Base-by-base conservation (phyloP, 1,284 basidiomycete genomes). In the Marasmius tenuissimus region DNA sequence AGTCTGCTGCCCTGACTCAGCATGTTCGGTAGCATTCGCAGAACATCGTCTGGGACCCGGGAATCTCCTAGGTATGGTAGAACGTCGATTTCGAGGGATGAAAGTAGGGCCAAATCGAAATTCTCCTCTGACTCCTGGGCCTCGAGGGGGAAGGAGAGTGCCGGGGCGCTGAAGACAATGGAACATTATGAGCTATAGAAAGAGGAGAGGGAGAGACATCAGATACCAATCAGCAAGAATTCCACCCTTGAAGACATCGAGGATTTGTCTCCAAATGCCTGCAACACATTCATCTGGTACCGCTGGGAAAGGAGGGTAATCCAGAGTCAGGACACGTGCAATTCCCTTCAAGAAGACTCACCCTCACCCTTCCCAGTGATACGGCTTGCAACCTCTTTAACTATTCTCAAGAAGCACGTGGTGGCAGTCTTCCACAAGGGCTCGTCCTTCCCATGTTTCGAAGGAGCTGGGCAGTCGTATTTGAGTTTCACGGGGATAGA, bases 401-500 rank as follows among this genome's bases (percentile, higher is more conserved):
- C 86, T 56, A 91, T 81, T 14, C 78, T 78, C 66, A 93, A 75
- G 72, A 93, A 91, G 68, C 81, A 85, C 4, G 80, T 85, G 10
- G 91, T 90, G 2, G 94, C 94, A 0, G 93, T 95, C 75, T 94
- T 95, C 96, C 95, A 97, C 8, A 97, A 75, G 0, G 94, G 93
- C n/a, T 73, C 76, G 70, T 94, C 94, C 58, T 91, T 87, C 1
- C 92, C 93, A 69, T 87, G 93, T 71, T 91, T 94, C 49, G 89
- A 94, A 0, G 96, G 83, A 0, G 90, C 78, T 0, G 96, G 96
- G 71, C 96, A 97, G 51, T 96, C 94, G 68, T 98, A 97, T 74
- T 96, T 97, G 64, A 98, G 79, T 72, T 95, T 95, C 72, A 98
- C 88, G 0, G 96, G 95, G 38, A 97, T 89, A 1, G 92, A 86